phyloP scores from a whole-genome alignment of 2,329 filamentous ascomycete species.

The Venturia aucupariae region DNA sequence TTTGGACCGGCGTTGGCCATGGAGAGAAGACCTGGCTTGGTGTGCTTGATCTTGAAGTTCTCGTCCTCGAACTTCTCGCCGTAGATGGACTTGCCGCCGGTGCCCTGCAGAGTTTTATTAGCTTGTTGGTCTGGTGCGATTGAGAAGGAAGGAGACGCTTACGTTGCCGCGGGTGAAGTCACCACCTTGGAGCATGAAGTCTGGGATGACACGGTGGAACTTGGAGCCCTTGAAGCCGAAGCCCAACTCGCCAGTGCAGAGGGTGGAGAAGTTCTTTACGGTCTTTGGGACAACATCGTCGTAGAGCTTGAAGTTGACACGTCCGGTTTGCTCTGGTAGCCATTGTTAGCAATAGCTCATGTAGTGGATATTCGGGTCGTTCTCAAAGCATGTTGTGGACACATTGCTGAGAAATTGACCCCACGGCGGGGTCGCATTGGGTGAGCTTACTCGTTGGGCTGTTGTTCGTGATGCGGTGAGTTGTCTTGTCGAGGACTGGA shows the following conservation, averaged over 20 bases:
- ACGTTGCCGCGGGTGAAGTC: conserved; percentile 93
- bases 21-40: conserved; percentile 67
- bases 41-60: conserved; percentile 76
- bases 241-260: conserved; percentile 87
- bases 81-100: conserved; percentile 89
- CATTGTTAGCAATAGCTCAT: conserved; percentile 86
- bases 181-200: conserved; percentile 96
- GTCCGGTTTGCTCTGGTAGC: conserved; percentile 73
- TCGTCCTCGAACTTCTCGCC: conserved; percentile 89
- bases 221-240: conserved; percentile 93
- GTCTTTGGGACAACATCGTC: conserved; percentile 75
- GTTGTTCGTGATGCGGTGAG: background rate
- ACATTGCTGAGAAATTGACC: conserved; percentile 88
- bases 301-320: conserved; percentile 86
- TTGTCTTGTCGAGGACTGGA: conserved; percentile 9
- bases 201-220: conserved; percentile 90
- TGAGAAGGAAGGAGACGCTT: conserved; percentile 30
- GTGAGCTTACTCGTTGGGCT: conserved; percentile 1
- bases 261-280: conserved; percentile 76
- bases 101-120: conserved; percentile 49
- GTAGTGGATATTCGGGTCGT: conserved; percentile 79
- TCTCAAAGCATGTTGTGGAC: conserved; percentile 71
- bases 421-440: conserved; percentile 2
- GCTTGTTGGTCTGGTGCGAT: background rate
- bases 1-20: conserved; percentile 95